phyloP scores from a whole-genome alignment of 192 early-diverging fungal species.

The Phlyctochytrium bullatum region DNA sequence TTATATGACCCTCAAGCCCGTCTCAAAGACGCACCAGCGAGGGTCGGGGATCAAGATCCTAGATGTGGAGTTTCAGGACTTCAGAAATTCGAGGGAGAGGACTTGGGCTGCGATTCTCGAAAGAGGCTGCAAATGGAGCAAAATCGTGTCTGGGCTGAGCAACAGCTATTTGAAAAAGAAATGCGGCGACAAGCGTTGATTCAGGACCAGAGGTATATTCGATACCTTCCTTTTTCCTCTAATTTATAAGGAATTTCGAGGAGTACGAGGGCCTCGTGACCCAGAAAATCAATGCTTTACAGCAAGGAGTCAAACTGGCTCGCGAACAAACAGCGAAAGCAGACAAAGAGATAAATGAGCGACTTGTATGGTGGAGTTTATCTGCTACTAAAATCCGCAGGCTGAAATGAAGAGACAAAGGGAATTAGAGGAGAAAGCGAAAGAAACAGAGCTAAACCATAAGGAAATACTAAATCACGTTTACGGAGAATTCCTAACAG shows the following conservation, averaged over 20 bases:
- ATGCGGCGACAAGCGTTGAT: constrained; percentile 27
- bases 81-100: constrained; percentile 59
- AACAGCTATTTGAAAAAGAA: constrained; percentile 46
- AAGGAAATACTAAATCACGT: constrained; percentile 42
- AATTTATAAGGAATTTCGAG: constrained; percentile 29
- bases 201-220: constrained; percentile 37
- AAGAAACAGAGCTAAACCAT: constrained; percentile 38
- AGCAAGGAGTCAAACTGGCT: constrained; percentile 36
- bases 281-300: constrained; percentile 35
- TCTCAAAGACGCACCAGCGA: constrained; percentile 47
- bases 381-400: constrained; percentile 11
- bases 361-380: constrained; percentile 25
- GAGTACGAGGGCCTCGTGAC: constrained; percentile 38
- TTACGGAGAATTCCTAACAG: constrained; percentile 53
- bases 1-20: constrained; percentile 51
- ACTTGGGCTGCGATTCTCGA: constrained; percentile 35
- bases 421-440: constrained; percentile 26
- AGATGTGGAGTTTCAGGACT: constrained; percentile 40
- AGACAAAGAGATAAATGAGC: constrained; percentile 43
- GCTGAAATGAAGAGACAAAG: constrained; percentile 37
- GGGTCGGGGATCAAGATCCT: constrained; percentile 41
- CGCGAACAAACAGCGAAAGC: constrained; percentile 24
- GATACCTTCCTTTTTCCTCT: not conserved
- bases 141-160: constrained; percentile 47
- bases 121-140: constrained; percentile 45